Evolutionary conservation across 129 eudicot species (phyloP).

Genomic region (Sambucus nigra): DNA sequence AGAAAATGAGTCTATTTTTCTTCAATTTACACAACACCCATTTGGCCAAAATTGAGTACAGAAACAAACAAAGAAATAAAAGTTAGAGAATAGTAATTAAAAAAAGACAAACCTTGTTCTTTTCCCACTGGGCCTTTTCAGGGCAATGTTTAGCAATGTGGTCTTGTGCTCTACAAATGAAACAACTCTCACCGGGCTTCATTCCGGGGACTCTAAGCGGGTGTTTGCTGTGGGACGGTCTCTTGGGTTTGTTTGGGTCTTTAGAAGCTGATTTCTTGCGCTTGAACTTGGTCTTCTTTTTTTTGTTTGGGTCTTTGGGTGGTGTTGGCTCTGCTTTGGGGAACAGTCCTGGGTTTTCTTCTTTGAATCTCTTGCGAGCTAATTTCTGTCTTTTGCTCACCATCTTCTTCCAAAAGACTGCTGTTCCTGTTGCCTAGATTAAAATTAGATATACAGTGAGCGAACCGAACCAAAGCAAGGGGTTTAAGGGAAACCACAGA

Average conservation of each 20-base stretch:
- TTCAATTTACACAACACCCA: background rate
- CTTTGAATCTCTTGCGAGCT: conserved; percentile 56
- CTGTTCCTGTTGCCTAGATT: too few species aligned
- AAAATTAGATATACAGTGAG: too few species aligned
- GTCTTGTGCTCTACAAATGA: conserved; percentile 62
- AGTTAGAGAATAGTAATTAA: too few species aligned
- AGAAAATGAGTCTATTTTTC: too few species aligned
- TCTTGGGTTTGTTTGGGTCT: conserved; percentile 42
- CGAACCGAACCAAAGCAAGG: too few species aligned
- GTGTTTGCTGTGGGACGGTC: conserved; percentile 33
- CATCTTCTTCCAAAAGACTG: conserved; percentile 36
- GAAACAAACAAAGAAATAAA: background rate
- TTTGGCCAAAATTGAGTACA: background rate
- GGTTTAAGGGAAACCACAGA: too few species aligned
- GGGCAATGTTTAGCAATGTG: conserved; percentile 96
- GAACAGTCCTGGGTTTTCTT: conserved; percentile 67
- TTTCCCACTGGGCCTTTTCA: conserved; percentile 84
- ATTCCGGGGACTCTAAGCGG: conserved; percentile 90
- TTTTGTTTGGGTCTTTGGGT: conserved; percentile 63
- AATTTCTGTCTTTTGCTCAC: conserved; percentile 82
- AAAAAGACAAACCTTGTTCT: conserved; percentile 56
- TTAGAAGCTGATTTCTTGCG: conserved; percentile 57
- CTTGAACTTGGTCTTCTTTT: conserved; percentile 52
- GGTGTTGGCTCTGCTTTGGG: conserved; percentile 70
- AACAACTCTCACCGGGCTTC: conserved; percentile 97